Base-by-base conservation (phyloP, 495 filamentous ascomycete genomes). In the Podospora didyma region DNA sequence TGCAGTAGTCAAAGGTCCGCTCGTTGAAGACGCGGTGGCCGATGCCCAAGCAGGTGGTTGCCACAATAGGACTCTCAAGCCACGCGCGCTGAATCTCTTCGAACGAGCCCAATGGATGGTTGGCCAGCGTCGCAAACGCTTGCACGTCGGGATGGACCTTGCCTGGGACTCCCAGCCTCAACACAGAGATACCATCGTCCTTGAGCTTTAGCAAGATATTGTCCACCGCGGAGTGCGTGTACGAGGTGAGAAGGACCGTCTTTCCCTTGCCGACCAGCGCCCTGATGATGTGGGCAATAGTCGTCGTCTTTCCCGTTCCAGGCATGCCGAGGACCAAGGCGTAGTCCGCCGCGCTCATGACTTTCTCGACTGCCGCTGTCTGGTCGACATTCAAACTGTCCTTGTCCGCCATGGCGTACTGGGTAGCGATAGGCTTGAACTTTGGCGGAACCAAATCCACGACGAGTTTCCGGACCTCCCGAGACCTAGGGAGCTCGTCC, bases 291-390 rank as follows among this genome's bases (percentile, higher is more conserved):
- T 97, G 92, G 7, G 92, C 89, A 63, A 97, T 96, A 1, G 94
- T 98, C 0, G 94, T 97, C 5, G 94, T 98, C 68, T 98, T 98
- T 49, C 94, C 94, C 10, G 94, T 98, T 10, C 94, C 94, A 1
- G 94, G 94, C 94, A 98, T 97, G 16, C 94, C 94, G 5, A 97
- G 83, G 6, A 97, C 90, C 16, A 98, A 81, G 5, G 94, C 93
- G 69, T 97, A 98, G 70, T 98, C 90, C 55, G 86, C 81, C 12
- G 94, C 94, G 68, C 85, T 90, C 90, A 97, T 93, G 48, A 96
- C 92, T 66, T 97, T 97, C 62, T 89, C 79, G 50, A 97, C 89
- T 0, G 94, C 94, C 46, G 78, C 79, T 57, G 79, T 86, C 68
- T 98, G 94, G 62, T 97, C 94, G 12, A 87, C 77, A 60, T 98